Evolutionary conservation across 2,329 filamentous ascomycete genomes (phyloP), one percentile per base, ranked within the genome.

Genomic region (Hypoxylon sp.): DNA sequence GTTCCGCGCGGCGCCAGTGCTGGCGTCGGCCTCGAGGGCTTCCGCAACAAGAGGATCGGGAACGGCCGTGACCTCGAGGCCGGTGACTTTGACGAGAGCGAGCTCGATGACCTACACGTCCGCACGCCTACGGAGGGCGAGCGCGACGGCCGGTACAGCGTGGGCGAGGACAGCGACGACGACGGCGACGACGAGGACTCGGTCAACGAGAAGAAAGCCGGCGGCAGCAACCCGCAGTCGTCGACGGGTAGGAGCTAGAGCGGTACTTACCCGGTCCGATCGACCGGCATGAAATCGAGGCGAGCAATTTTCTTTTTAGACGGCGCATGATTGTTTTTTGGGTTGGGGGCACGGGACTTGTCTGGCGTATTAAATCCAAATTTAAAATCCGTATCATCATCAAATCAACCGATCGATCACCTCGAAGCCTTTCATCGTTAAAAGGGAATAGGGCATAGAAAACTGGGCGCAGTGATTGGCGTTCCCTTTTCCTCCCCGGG

Each of bases 21-120:
- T 79, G 30, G 77, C 79, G 4, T 74, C 11, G 69, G 72, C 19
- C 74, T 85, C 53, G 82, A 84, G 55, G 74, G 75, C 65, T 84
- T 85, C 71, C 80, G 83, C 20, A 78, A 77, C 51, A 82, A 83
- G 70, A 77, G 80, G 5, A 59, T 71, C 8, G 50, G 30, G 4
- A 60, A 54, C 20, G 67, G 75, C 32, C 78, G 83, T 11, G 87
- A 89, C 71, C 77, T 90, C 4, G 88, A 90, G 73, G 84, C 87
- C 0, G 85, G 82, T 2, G 87, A 89, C 69, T 90, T 90, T 70
- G 87, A 89, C 68, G 88, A 90, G 79, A 86, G 82, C 67, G 86
- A 89, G 74, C 76, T 90, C 44, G 87, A 89, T 62, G 86, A 89
- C 64, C 75, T 90, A 39, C 85, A 87, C 66, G 77, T 82, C 30